These are phyloP conservation scores for Teunomyces aglyptinius DNA, from an alignment of 805 yeast species.

Conservation along the genomic window DNA sequence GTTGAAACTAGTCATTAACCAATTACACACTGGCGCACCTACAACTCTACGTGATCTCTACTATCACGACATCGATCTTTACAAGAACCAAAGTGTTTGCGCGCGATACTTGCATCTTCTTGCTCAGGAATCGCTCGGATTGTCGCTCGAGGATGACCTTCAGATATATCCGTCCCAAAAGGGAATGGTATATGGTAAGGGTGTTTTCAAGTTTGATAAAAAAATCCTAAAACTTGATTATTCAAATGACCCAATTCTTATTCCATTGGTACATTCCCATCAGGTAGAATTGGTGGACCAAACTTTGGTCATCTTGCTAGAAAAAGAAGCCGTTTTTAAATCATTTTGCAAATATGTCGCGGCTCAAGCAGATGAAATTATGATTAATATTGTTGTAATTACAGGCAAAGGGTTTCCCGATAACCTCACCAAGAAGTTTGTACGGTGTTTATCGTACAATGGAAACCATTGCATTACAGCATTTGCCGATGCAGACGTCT, in stretches of 20 bases:
- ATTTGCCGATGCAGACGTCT: slow-evolving; percentile 63
- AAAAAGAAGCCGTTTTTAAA: slow-evolving; percentile 42
- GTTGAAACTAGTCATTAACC: slow-evolving; percentile 3
- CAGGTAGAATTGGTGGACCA: not conserved
- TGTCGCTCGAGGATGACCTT: slow-evolving; percentile 33
- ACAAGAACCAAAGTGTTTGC: slow-evolving; percentile 36
- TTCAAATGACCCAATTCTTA: slow-evolving; percentile 20
- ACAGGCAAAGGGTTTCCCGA: slow-evolving; percentile 76
- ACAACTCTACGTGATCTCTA: slow-evolving; percentile 57
- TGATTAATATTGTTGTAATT: slow-evolving; percentile 25
- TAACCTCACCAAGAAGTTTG: slow-evolving; percentile 45
- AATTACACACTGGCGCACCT: not conserved
- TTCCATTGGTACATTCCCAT: slow-evolving; percentile 19
- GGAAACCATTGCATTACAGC: slow-evolving; percentile 42
- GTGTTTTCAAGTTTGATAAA: not conserved
- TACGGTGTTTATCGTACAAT: slow-evolving; percentile 23
- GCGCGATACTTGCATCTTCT: slow-evolving; percentile 39
- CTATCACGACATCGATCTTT: slow-evolving; percentile 56
- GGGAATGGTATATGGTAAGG: slow-evolving; percentile 50
- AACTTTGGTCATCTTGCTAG: slow-evolving; percentile 22
- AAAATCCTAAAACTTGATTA: slow-evolving; percentile 2
- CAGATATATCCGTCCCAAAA: slow-evolving; percentile 54
- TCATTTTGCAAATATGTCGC: slow-evolving; percentile 26
- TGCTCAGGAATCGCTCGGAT: slow-evolving; percentile 31
- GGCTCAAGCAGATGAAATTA: not conserved